Percentiles rank a stretch among this genome's conserved stretches.
These are phyloP conservation scores for Corylus avellana DNA, from an alignment of 306 rosid species.

Conservation along the genomic window DNA sequence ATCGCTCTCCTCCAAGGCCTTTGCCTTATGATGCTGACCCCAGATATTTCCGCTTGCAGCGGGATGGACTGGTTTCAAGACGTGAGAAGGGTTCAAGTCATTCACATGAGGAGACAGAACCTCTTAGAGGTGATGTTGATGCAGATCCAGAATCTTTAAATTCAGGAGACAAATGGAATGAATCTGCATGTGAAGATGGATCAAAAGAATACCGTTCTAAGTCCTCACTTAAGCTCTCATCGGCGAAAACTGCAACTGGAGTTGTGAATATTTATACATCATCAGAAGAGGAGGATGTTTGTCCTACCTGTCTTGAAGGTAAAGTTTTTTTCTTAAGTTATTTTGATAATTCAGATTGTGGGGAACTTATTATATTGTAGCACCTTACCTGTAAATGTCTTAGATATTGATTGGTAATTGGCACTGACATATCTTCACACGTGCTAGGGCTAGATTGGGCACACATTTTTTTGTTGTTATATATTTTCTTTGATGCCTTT, in stretches of 20 bases:
- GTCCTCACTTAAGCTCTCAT: slow-evolving; percentile 61
- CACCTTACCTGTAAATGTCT: slow-evolving; percentile 4
- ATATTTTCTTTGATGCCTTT: neutral
- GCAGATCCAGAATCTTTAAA: slow-evolving; percentile 62
- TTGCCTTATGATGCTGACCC: slow-evolving; percentile 92
- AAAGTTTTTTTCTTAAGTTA: slow-evolving; percentile 7
- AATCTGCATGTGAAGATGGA: slow-evolving; percentile 67
- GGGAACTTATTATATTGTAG: neutral
- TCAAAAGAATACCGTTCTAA: slow-evolving; percentile 63
- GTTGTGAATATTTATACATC: slow-evolving; percentile 53
- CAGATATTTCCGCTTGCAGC: slow-evolving; percentile 66
- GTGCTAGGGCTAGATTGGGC: slow-evolving; percentile 6
- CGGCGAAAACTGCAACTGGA: slow-evolving; percentile 56
- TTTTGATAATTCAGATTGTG: slow-evolving; percentile 21
- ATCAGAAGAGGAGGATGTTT: slow-evolving; percentile 87
- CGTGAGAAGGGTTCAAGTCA: slow-evolving; percentile 93
- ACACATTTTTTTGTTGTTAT: neutral
- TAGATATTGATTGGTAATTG: slow-evolving; percentile 6
- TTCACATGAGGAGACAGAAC: slow-evolving; percentile 84
- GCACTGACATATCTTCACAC: slow-evolving; percentile 1
- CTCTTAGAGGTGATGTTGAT: slow-evolving; percentile 72
- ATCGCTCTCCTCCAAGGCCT: slow-evolving; percentile 96
- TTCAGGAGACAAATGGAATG: slow-evolving; percentile 76
- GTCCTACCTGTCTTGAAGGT: slow-evolving; percentile 99
- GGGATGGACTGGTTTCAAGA: slow-evolving; percentile 81